Percentiles rank a stretch among this genome's conserved stretches.
These are phyloP conservation scores for Gaultheria prostrata DNA, from an alignment of 148 eudicot genomes.

Conservation along the genomic window DNA sequence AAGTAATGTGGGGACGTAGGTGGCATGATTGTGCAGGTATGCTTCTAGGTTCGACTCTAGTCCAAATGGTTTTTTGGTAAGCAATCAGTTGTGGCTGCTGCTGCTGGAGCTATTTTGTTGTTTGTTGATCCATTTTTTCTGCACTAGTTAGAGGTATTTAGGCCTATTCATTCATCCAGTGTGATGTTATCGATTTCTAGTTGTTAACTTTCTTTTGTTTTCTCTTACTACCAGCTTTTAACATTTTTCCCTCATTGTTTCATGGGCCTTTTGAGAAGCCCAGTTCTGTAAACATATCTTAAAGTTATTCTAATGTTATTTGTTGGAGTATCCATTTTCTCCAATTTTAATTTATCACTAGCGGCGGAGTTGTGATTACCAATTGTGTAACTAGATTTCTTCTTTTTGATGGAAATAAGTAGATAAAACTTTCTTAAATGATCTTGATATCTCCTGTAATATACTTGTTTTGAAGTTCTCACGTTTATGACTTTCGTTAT, in stretches of 20 bases:
- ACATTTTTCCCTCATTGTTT: not conserved
- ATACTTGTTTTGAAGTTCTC: not conserved
- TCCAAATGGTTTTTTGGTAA: not conserved
- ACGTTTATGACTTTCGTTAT: not conserved
- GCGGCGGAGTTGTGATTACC: not conserved
- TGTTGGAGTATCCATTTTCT: not conserved
- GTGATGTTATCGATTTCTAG: not conserved
- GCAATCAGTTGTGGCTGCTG: not conserved
- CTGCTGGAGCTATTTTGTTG: slow-evolving; percentile 8
- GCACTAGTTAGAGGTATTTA: not conserved
- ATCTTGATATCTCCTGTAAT: not conserved
- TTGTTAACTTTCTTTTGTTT: not conserved
- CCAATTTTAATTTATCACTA: not conserved
- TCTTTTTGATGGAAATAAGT: not conserved
- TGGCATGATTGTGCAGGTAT: slow-evolving; percentile 7
- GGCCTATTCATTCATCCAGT: not conserved
- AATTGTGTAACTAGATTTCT: not conserved
- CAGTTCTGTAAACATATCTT: not conserved
- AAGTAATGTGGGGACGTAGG: not conserved
- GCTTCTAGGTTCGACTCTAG: not conserved
- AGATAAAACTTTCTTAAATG: not conserved
- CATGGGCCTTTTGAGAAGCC: not conserved
- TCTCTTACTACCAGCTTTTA: not conserved
- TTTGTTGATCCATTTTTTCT: not conserved
- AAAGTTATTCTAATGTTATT: not conserved